phyloP scores from a whole-genome alignment of 2,329 filamentous ascomycete genomes.

The Xylaria sp. region DNA sequence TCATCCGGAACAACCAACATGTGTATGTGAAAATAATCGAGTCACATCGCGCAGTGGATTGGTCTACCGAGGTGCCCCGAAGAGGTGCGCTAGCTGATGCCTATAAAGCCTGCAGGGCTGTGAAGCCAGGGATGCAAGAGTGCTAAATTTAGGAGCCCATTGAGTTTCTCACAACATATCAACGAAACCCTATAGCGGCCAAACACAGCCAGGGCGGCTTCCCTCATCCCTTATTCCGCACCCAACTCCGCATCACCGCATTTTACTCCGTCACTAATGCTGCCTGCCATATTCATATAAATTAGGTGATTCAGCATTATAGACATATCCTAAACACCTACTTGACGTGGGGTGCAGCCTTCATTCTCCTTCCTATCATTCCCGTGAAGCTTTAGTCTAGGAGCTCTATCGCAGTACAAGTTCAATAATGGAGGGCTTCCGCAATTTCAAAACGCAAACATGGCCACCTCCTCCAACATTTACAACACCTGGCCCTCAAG shows the following conservation, averaged over 20 bases:
- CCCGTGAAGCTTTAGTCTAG: not conserved
- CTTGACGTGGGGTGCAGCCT: not conserved
- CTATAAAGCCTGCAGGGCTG: not conserved
- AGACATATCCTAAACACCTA: not conserved
- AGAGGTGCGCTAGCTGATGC: not conserved
- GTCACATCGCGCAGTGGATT: not conserved
- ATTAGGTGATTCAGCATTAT: not conserved
- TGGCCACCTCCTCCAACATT: conserved; percentile 44
- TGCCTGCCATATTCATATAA: not conserved
- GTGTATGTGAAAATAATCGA: not conserved
- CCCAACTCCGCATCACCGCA: conserved; percentile 11
- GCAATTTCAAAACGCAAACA: conserved; percentile 35
- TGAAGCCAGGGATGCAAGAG: not conserved
- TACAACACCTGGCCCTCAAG: conserved; percentile 41
- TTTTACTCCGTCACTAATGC: not conserved
- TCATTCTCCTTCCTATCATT: not conserved
- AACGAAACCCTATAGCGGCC: not conserved
- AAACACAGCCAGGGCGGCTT: not conserved
- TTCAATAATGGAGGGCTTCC: conserved; percentile 22
- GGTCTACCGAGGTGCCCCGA: conserved; percentile 4
- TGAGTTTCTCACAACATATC: not conserved
- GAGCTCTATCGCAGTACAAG: not conserved
- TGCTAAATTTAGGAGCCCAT: not conserved
- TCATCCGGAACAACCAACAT: no score
- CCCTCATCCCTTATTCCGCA: not conserved